Evolutionary conservation across 2,329 filamentous ascomycete genomes (phyloP), one percentile per base, ranked within the genome.

Genomic region (Talaromyces piceae): DNA sequence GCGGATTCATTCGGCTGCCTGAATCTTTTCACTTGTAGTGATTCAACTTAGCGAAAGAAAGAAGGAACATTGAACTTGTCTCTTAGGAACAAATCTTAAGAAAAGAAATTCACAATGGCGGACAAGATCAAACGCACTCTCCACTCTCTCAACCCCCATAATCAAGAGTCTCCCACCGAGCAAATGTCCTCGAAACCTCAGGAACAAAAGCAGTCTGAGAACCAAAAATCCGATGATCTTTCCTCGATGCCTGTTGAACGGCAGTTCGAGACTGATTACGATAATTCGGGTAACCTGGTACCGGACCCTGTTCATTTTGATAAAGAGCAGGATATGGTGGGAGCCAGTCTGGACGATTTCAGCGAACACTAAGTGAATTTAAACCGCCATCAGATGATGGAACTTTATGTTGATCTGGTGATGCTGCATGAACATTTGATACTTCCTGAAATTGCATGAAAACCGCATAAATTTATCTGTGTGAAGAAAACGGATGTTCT

Each of bases 221-320:
- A 30, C 11, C 47, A 47, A 31, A 53, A 53, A 13, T 9, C 27
- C 1, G 26, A 43, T 2, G 51, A 53, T 25, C 26, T 53, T 11
- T 47, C 51, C 30, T 41, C 46, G 8, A 3, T 53, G 25, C 51
- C 51, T 7, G 46, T 53, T 8, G 51, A 53, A 28, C 39, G 49
- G 23, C 51, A 53, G 33, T 49, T 53, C 31, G 51, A 53, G 51
- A 53, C 51, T 26, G 51, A 53, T 22, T 53, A 53, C 22, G 51
- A 53, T 33, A 25, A 45, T 12, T 41, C 31, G 5, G 51, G 51
- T 7, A 43, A 53, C 26, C 16, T 53, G 25, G 51, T 53, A 20
- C 51, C 46, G 33, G 51, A 53, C 22, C 33, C 51, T 12, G 45
- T 49, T 9, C 51, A 53, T 41, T 53, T 53, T 25, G 43, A 43